Conservation (phyloP, 1,139 yeast species). For the Spathaspora jeffriesii region DNA sequence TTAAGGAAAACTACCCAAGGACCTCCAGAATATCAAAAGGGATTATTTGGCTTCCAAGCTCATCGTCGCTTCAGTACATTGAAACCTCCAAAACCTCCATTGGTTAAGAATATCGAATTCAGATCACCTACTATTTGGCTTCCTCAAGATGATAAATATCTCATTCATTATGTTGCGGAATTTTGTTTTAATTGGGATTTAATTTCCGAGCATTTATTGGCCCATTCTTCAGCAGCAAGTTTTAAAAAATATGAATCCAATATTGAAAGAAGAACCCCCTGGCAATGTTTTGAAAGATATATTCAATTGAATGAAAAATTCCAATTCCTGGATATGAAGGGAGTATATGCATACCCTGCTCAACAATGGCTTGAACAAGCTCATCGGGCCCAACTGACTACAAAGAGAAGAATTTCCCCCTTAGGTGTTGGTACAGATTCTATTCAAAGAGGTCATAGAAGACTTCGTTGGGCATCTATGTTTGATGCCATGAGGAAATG, state of each 20-base stretch:
- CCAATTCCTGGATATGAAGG: slow-evolving; percentile 84
- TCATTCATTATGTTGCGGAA: slow-evolving; percentile 81
- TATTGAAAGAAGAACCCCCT: slow-evolving; percentile 93
- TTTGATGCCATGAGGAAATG: slow-evolving; percentile 93
- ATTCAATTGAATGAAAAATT: slow-evolving; percentile 89
- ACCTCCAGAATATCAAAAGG: slow-evolving; percentile 51
- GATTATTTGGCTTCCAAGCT: slow-evolving; percentile 57
- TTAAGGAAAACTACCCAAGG: slow-evolving; percentile 15
- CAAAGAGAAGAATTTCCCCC: slow-evolving; percentile 87
- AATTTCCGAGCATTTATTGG: slow-evolving; percentile 74
- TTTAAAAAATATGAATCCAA: slow-evolving; percentile 72
- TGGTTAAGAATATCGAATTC: slow-evolving; percentile 71
- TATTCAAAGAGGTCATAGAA: slow-evolving; percentile 87
- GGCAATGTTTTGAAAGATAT: slow-evolving; percentile 98
- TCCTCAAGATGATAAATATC: slow-evolving; percentile 85
- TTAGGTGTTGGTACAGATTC: slow-evolving; percentile 91
- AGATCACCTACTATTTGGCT: slow-evolving; percentile 95
- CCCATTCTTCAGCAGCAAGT: slow-evolving; percentile 55
- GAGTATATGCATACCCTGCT: slow-evolving; percentile 80
- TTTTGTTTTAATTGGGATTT: slow-evolving; percentile 93
- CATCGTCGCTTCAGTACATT: slow-evolving; percentile 63
- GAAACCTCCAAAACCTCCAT: slow-evolving; percentile 90
- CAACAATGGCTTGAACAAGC: slow-evolving; percentile 94
- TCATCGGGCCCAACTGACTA: slow-evolving; percentile 81
- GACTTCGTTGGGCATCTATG: slow-evolving; percentile 92